Conservation (phyloP, 805 yeast species). For the Cyberlindnera petersonii region DNA sequence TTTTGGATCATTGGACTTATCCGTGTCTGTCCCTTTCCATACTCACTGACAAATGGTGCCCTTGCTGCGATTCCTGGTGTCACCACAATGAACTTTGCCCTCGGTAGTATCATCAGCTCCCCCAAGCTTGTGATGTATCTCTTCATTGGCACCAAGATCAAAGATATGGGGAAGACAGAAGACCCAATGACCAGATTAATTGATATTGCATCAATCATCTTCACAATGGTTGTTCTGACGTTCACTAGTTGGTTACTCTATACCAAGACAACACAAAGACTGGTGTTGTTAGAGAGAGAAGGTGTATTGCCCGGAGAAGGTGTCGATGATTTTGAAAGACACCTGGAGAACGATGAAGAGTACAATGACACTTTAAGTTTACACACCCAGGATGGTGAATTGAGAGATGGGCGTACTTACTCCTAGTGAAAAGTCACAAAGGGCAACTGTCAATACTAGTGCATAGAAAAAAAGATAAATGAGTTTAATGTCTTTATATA, state of each 20-base stretch:
- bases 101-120: slow-evolving; percentile 71
- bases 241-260: slow-evolving; percentile 67
- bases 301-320: slow-evolving; percentile 8
- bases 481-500: not conserved
- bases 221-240: slow-evolving; percentile 53
- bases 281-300: slow-evolving; percentile 29
- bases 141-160: slow-evolving; percentile 74
- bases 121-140: slow-evolving; percentile 78
- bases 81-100: slow-evolving; percentile 52
- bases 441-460: not conserved
- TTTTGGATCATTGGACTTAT: slow-evolving; percentile 66
- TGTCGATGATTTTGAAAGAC: slow-evolving; percentile 20
- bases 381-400: slow-evolving; percentile 13
- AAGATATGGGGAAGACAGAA: slow-evolving; percentile 58
- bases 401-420: slow-evolving; percentile 1
- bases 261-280: slow-evolving; percentile 40
- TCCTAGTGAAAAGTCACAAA: not conserved
- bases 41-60: slow-evolving; percentile 89
- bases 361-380: slow-evolving; percentile 10
- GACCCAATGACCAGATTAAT: slow-evolving; percentile 49
- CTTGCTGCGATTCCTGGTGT: slow-evolving; percentile 83
- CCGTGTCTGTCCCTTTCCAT: slow-evolving; percentile 88
- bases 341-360: slow-evolving; percentile 14
- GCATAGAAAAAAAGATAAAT: too few relatives aligned
- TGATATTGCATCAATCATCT: slow-evolving; percentile 55